phyloP scores from a whole-genome alignment of 108 stramenopile genomes.

The Nannochloropsis granulata region DNA sequence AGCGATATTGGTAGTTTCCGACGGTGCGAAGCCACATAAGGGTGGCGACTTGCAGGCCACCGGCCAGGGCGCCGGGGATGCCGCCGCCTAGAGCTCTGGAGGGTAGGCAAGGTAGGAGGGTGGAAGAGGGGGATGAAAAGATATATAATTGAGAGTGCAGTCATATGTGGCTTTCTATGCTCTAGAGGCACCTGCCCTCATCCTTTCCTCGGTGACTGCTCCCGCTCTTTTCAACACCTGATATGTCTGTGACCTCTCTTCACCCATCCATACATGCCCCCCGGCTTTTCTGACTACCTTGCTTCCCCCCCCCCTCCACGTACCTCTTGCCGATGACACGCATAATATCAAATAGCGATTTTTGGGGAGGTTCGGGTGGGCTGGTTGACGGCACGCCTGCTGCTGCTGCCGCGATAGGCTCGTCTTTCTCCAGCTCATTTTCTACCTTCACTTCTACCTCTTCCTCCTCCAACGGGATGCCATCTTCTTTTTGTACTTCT shows the following conservation, averaged over 20 bases:
- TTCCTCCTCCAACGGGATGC: not conserved
- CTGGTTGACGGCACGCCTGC: not conserved
- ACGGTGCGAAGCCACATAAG: constrained; percentile 97
- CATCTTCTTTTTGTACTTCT: too few species aligned
- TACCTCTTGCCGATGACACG: not conserved
- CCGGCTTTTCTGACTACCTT: too few species aligned
- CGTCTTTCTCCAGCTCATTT: not conserved
- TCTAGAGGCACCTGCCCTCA: too few species aligned
- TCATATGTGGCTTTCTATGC: too few species aligned
- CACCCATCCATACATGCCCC: too few species aligned
- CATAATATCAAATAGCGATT: not conserved
- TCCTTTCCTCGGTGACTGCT: too few species aligned
- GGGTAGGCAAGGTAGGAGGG: constrained; percentile 2
- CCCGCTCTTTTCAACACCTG: too few species aligned
- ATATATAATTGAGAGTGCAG: too few species aligned
- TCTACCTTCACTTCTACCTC: not conserved
- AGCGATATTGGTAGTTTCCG: constrained; percentile 85
- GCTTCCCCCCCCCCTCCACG: not conserved
- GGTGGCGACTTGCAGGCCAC: constrained; percentile 62
- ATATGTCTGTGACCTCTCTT: too few species aligned
- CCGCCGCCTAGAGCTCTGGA: constrained; percentile 66
- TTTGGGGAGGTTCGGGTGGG: not conserved
- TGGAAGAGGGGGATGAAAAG: not conserved
- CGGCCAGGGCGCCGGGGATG: constrained; percentile 67
- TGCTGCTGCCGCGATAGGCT: not conserved